Evolutionary conservation across 169 alveolate genomes (phyloP), one percentile per base, ranked within the genome.

Genomic region (Plasmodium coatneyi): DNA sequence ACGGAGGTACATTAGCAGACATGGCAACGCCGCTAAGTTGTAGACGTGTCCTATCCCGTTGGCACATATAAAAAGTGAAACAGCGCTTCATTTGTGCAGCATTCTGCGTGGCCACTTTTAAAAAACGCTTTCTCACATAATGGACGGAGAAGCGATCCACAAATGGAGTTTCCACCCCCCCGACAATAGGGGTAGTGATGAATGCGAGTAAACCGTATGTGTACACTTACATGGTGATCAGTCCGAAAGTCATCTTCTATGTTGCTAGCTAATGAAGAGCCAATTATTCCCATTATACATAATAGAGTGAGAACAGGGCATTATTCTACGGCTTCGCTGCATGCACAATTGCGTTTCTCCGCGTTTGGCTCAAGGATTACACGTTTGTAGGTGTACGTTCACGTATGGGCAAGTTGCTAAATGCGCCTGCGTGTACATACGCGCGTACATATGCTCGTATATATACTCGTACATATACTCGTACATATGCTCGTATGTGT

Each of bases 221-320:
- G 56, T 12, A 46, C n/a, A 46, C 56, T 46, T 46, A 46, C 56
- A 46, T 46, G 56, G n/a, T 12, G 71, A 70, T 71, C 36, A 39
- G 46, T 41, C 22, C 54, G 74, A 84, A 22, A 25, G 28, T 70
- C 83, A 41, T 82, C 80, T 60, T 84, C 83, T 84, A 39, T 71
- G 78, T 84, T 84, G 60, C 52, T 71, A 71, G 72, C 4, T 41
- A 72, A 22, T 30, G 92, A 71, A 41, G 92, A 84, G 71, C 83
- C 83, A 16, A 84, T 84, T 84, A 84, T 84, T 54, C 92, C 92
- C 92, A 84, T 84, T 84, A 84, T 84, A 84, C 92, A 84, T 70
- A 84, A 84, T 71, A 43, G 36, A 14, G 19, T 41, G 28, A 25
- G 49, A 22, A 71, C 56, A 71, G 41, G 39, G 74, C 92, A 84